These are phyloP conservation scores for Nicotiana noctiflora DNA, from an alignment of 257 asterid genomes.

Conservation along the genomic window DNA sequence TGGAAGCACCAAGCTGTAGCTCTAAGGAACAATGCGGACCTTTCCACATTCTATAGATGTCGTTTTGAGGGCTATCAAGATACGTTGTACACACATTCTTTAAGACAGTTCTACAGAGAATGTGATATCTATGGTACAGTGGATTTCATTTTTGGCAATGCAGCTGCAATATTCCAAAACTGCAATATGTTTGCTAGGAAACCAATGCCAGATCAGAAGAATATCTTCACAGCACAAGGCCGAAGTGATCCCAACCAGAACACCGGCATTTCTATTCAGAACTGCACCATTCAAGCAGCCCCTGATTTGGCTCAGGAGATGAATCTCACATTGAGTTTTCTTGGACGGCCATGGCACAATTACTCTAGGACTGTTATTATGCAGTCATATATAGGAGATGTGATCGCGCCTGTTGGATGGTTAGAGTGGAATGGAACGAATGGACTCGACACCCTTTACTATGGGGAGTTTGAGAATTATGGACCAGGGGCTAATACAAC, in stretches of 20 bases:
- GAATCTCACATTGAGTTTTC: conserved; percentile 2
- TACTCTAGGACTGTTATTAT: conserved; percentile 19
- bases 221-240: conserved; percentile 17
- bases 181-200: conserved; percentile 13
- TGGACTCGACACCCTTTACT: conserved; percentile 15
- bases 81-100: conserved; percentile 4
- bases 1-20: conserved; percentile 19
- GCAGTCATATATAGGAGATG: conserved; percentile 16
- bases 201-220: conserved; percentile 17
- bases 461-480: conserved; percentile 16
- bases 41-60: conserved; percentile 14
- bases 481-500: conserved; percentile 20
- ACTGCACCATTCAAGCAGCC: conserved; percentile 17
- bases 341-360: conserved; percentile 19
- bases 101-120: conserved; percentile 17
- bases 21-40: conserved; percentile 13
- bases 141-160: conserved; percentile 4
- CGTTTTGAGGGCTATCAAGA: conserved; percentile 16
- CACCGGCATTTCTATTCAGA: conserved; percentile 21
- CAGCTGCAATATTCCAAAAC: conserved; percentile 10
- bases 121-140: conserved; percentile 14
- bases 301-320: conserved; percentile 9
- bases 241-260: conserved; percentile 20
- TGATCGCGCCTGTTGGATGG: conserved; percentile 19
- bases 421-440: conserved; percentile 17